Base-by-base conservation (phyloP, 2,329 filamentous ascomycete genomes). In the Myriangium duriaei region DNA sequence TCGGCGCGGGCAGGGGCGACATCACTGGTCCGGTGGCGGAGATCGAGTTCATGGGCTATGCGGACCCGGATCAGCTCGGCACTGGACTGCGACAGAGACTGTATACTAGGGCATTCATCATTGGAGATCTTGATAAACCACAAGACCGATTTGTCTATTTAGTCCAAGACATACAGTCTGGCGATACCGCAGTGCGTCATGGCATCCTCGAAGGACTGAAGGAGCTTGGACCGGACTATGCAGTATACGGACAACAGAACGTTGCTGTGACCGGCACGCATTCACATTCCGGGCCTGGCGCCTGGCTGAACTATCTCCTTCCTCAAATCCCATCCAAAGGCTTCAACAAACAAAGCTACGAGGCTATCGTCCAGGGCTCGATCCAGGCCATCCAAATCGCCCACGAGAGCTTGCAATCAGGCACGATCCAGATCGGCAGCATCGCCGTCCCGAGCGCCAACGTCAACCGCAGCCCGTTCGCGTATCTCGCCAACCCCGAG, bases 261-360 rank as follows among this genome's bases (percentile, higher is more conserved):
- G 63, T 95, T 24, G 88, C 88, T 21, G 72, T 96, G 14, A 93
- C 85, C 0, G 88, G 87, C 38, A 96, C 88, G 0, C 88, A 96
- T 58, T 91, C 83, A 16, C 88, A 96, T 61, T 79, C 86, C 15
- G 88, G 87, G 0, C 87, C 88, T 0, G 88, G 82, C 2, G 88
- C 81, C 4, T 96, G 86, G 85, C 68, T 92, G 55, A 96, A 96
- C 60, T 96, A 95, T 54, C 70, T 96, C 7, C 68, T 95, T 4
- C 88, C 87, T 5, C 87, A 95, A 54, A 81, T 96, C 46, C 91
- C 88, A 0, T 87, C 78, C 51, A 71, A 81, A 42, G 88, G 88
- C 0, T 95, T 94, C 50, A 72, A 85, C 58, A 76, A 77, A 51
- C 82, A 92, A 57, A 92, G 83, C 51, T 93, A 93, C 53, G 71